Evolutionary conservation across 176 grass and related monocot species (phyloP), one percentile per base, ranked within the genome.

Genomic region (Phoenix dactylifera): DNA sequence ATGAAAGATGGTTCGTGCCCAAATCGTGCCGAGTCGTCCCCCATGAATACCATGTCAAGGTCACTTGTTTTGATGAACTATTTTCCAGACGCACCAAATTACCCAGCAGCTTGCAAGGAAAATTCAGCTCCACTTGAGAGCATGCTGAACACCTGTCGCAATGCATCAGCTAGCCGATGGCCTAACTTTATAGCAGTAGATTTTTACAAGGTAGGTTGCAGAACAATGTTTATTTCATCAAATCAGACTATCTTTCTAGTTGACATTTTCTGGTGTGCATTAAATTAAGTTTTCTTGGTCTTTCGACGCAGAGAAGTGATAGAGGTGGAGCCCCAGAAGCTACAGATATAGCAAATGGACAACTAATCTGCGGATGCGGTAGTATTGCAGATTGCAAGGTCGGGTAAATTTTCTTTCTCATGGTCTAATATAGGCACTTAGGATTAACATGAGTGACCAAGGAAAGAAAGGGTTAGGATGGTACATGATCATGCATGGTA

Each of bases 151-250:
- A 55, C 72, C 12, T 88, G 93, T 75, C 84, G 79, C 65, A 70
- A n/a, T 35, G 32, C 52, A 23, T 86, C 81, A 0, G 83, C 68
- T 5, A 67, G 63, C 62, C 79, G 84, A 4, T 97, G 87, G 87
- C 1, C 93, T 4, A 97, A 97, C 77, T 97, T 74, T 64, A 81
- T 97, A 72, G 84, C 93, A 49, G 93, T 97, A 1, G 93, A 97
- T 35, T 91, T 76, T 62, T 97, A 97, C 67, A 85, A 80, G 93
- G 93, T 85, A 15, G 6, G 6, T 19, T 12, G 35, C 35, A 14
- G 9, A 76, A n/a, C 2, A 55, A 66, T 28, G n/a, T 12, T 54
- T 15, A n/a, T n/a, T 29, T 22, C 15, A 44, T 44, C 2, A 44
- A 44, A 44, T 2, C 9, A 3, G 14, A 44, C 10, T 14, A 44